Conservation (phyloP, 2,329 filamentous ascomycete species). For the Ophiocordyceps sinensis region DNA sequence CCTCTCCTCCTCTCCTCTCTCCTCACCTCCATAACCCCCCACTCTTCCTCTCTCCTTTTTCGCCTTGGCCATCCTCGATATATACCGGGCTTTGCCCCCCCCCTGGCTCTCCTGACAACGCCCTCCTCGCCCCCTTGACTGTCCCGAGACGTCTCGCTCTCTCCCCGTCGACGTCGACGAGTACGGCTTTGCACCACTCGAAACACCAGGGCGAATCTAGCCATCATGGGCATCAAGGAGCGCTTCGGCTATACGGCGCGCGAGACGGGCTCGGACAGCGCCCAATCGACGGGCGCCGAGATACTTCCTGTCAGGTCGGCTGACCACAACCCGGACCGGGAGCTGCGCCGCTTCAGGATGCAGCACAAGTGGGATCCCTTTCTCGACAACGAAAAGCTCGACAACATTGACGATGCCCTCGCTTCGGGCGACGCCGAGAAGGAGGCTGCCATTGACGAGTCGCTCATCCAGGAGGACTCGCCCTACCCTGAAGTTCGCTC, state of each 20-base stretch:
- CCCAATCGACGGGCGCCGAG: slow-evolving; percentile 7
- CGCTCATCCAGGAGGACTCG: slow-evolving; percentile 37
- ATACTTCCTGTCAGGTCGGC: slow-evolving; percentile 6
- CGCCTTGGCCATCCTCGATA: background rate
- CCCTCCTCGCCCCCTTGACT: background rate
- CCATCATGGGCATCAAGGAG: slow-evolving; percentile 10
- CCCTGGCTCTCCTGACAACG: background rate
- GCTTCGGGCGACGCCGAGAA: slow-evolving; percentile 28
- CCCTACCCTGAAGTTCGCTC: slow-evolving; percentile 14
- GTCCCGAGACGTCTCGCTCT: background rate
- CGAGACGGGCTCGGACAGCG: slow-evolving; percentile 4
- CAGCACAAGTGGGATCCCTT: slow-evolving; percentile 44
- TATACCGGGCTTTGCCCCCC: background rate
- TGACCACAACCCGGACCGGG: slow-evolving; percentile 8
- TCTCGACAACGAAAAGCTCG: slow-evolving; percentile 34
- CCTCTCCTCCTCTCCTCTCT: background rate
- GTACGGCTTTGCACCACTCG: background rate
- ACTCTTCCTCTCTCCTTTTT: background rate
- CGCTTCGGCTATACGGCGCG: slow-evolving; percentile 7
- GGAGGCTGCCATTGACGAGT: slow-evolving; percentile 29
- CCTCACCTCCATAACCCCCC: background rate
- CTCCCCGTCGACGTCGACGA: background rate
- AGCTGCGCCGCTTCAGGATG: slow-evolving; percentile 28
- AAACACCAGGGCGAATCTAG: background rate
- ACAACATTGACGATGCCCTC: slow-evolving; percentile 34